Evolutionary conservation across 2,329 filamentous ascomycete species (phyloP), one percentile per base, ranked within the genome.

Genomic region (Diaporthe helianthi): DNA sequence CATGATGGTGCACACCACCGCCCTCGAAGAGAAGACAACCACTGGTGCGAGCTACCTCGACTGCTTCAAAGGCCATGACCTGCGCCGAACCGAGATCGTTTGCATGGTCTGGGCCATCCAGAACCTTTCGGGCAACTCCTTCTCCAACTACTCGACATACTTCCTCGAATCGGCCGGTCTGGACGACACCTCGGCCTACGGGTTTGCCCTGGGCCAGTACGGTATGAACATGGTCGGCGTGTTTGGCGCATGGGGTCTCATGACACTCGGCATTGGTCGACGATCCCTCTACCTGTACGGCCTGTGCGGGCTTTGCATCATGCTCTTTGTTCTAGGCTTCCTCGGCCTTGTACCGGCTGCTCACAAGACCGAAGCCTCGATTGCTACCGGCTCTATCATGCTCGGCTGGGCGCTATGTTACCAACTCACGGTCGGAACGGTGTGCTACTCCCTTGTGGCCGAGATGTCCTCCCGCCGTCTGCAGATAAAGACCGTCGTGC

Each of bases 1-100:
- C 75, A 97, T 97, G 93, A 97, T 97, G 92, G 89, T 93, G 1
- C 93, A 97, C 77, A 97, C 93, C 0, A 94, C 92, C 0, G 91
- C 91, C 0, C 83, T 97, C 13, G 94, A 97, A 78, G 86, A 92
- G 76, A 86, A 87, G 79, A 92, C 93, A 65, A 94, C 92, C 4
- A 81, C 83, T 8, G 93, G 93, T 36, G 88, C 92, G 7, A 89
- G 85, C 65, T 97, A 96, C 79, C 80, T 87, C 74, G 93, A 97
- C 79, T 97, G 93, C 81, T 97, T 97, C 86, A 90, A 86, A 77
- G 93, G 93, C 13, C 86, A 87, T 15, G 90, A 97, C 76, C 83
- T 90, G 58, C 90, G 93, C 69, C 88, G 94, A 31, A 97, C 93
- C 2, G 93, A 93, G 80, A 87, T 90, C 72, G 87, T 89, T 4